Evolutionary conservation across 371 early-diverging fungal species (phyloP).

Genomic region (Coemansia sp.): DNA sequence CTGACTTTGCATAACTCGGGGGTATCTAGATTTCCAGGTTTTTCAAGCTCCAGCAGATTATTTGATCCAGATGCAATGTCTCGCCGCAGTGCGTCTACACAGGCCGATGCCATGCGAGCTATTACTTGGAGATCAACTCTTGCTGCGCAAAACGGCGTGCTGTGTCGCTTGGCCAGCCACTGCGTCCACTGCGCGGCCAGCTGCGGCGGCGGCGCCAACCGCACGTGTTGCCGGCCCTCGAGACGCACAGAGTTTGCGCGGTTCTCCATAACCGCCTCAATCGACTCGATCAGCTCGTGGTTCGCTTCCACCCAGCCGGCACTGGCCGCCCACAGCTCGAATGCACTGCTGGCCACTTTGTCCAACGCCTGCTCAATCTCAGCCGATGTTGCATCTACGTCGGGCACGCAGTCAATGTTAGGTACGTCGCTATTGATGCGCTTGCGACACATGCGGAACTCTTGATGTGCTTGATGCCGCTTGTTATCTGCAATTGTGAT

Average conservation of each 20-base stretch:
- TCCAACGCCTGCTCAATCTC: conserved; percentile 21
- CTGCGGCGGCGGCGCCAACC: conserved; percentile 37
- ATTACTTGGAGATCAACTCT: conserved; percentile 31
- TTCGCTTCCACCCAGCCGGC: conserved; percentile 33
- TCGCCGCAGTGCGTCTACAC: conserved; percentile 27
- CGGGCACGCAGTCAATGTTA: conserved; percentile 7
- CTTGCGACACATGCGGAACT: conserved; percentile 25
- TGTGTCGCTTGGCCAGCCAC: conserved; percentile 27
- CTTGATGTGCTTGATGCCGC: conserved; percentile 4
- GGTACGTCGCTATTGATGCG: conserved; percentile 4
- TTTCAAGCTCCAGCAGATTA: background rate
- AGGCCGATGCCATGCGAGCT: conserved; percentile 30
- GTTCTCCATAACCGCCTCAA: conserved; percentile 34
- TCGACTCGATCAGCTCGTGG: background rate
- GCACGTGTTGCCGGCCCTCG: conserved; percentile 24
- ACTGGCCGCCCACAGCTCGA: conserved; percentile 32
- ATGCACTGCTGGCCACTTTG: conserved; percentile 15
- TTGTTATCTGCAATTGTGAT: background rate
- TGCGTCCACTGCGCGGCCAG: conserved; percentile 35
- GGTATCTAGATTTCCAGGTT: no score
- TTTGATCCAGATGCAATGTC: background rate
- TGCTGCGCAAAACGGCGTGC: conserved; percentile 26
- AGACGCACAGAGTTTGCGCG: conserved; percentile 38
- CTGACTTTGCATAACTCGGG: background rate
- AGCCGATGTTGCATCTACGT: conserved; percentile 8